phyloP scores from a whole-genome alignment of 768 basidiomycete genomes.

The Scleroderma citrinum region DNA sequence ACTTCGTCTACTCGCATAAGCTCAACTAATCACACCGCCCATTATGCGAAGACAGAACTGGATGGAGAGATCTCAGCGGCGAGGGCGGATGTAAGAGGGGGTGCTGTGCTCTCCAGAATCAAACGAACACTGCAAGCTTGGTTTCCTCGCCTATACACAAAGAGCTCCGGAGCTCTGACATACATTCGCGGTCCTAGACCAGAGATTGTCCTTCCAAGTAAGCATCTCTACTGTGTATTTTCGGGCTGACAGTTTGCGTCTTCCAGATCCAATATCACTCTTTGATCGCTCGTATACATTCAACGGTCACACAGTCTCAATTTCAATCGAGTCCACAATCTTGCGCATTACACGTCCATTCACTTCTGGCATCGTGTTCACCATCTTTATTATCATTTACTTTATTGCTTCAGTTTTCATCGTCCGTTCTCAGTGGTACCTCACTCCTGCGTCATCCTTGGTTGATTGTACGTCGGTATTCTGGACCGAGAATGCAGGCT shows the following conservation, averaged over 20 bases:
- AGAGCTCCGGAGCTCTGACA: conserved; percentile 4
- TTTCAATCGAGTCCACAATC: conserved; percentile 51
- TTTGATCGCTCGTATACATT: conserved; percentile 44
- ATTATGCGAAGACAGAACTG: conserved; percentile 5
- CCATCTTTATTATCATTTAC: conserved; percentile 52
- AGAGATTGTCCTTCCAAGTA: conserved; percentile 45
- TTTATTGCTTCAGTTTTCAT: conserved; percentile 72
- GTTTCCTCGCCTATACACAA: conserved; percentile 17
- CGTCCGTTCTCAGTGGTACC: conserved; percentile 64
- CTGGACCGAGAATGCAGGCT: conserved; percentile 64
- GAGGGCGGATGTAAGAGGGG: background rate
- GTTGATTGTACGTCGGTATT: conserved; percentile 65
- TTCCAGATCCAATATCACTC: conserved; percentile 47
- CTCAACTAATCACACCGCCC: conserved; percentile 1
- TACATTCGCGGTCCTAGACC: conserved; percentile 61
- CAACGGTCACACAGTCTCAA: conserved; percentile 29
- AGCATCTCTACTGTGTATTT: background rate
- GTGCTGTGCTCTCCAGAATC: conserved; percentile 6
- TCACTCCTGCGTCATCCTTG: conserved; percentile 57
- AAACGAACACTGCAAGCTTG: conserved; percentile 3
- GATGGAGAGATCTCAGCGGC: background rate
- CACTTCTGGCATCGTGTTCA: conserved; percentile 48
- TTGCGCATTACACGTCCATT: conserved; percentile 47
- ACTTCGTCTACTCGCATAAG: conserved; percentile 11
- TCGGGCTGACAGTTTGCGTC: conserved; percentile 1